A percentile compares a stretch with the other conserved stretches of the same genome.
These are phyloP conservation scores for Verbascum thapsus DNA, from an alignment of 257 asterid genomes.

Conservation along the genomic window DNA sequence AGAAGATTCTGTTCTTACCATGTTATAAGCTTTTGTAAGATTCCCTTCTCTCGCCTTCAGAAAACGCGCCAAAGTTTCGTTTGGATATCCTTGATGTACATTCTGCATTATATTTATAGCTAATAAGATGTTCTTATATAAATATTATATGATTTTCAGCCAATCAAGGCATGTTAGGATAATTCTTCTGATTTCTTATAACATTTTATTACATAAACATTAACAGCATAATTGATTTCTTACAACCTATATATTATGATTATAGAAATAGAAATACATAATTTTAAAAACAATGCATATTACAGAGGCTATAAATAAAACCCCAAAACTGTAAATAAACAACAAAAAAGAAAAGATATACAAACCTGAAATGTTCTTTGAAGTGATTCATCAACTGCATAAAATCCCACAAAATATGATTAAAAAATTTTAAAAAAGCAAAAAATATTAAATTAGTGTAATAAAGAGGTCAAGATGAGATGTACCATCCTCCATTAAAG, in stretches of 20 bases:
- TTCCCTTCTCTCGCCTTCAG: slow-evolving; percentile 65
- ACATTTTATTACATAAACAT: not conserved
- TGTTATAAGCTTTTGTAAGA: slow-evolving; percentile 52
- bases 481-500: slow-evolving; percentile 33
- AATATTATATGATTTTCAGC: too few relatives aligned
- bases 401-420: slow-evolving; percentile 23
- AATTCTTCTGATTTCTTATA: too few relatives aligned
- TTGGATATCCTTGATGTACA: slow-evolving; percentile 63
- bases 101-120: slow-evolving; percentile 39
- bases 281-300: too few relatives aligned
- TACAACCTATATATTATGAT: too few relatives aligned
- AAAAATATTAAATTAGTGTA: slow-evolving; percentile 8
- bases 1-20: slow-evolving; percentile 39
- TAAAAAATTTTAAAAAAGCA: not conserved
- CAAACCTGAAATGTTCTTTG: slow-evolving; percentile 63
- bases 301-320: too few relatives aligned
- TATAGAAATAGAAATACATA: not conserved
- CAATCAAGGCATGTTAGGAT: too few relatives aligned
- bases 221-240: not conserved
- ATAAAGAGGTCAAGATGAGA: slow-evolving; percentile 32
- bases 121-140: too few relatives aligned
- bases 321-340: too few relatives aligned
- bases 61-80: slow-evolving; percentile 51
- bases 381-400: slow-evolving; percentile 64
- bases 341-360: too few relatives aligned